Evolutionary conservation across 306 rosid genomes (phyloP).

Genomic region (Comarum palustre): DNA sequence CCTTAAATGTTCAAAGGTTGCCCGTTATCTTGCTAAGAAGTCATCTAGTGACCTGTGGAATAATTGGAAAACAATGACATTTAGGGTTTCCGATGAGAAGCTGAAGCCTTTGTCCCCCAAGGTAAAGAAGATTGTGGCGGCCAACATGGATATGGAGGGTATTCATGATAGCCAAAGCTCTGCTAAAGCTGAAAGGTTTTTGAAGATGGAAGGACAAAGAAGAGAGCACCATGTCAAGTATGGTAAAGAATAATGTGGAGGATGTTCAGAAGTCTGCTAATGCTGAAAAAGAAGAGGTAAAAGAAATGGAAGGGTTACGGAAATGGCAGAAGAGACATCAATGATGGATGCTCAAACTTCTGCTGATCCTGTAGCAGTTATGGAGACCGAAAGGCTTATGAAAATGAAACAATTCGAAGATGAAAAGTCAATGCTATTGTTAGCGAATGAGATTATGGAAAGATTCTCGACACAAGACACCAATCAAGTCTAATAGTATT

Average conservation of each 20-base stretch:
- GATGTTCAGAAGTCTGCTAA: not conserved
- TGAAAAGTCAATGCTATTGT: slow-evolving; percentile 43
- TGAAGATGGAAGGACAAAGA: not conserved
- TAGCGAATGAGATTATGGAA: slow-evolving; percentile 46
- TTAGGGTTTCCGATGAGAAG: not conserved
- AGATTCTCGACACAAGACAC: slow-evolving; percentile 26
- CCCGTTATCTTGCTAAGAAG: not conserved
- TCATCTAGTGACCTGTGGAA: not conserved
- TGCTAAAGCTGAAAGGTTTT: not conserved
- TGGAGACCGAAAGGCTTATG: slow-evolving; percentile 51
- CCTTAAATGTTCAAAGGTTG: not conserved
- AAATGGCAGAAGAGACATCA: slow-evolving; percentile 40
- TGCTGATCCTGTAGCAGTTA: slow-evolving; percentile 44
- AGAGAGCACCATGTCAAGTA: not conserved
- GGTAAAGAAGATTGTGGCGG: not conserved
- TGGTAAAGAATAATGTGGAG: not conserved
- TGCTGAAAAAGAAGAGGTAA: slow-evolving; percentile 51
- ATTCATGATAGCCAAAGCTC: not conserved
- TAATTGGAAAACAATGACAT: not conserved
- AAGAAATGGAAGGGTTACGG: slow-evolving; percentile 53
- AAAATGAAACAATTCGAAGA: slow-evolving; percentile 43
- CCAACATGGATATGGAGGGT: not conserved
- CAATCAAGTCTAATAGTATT: not conserved
- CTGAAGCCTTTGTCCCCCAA: not conserved
- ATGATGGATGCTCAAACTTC: not conserved